Evolutionary conservation across 768 basidiomycete genomes (phyloP).

Genomic region (Tylopilus balloui): DNA sequence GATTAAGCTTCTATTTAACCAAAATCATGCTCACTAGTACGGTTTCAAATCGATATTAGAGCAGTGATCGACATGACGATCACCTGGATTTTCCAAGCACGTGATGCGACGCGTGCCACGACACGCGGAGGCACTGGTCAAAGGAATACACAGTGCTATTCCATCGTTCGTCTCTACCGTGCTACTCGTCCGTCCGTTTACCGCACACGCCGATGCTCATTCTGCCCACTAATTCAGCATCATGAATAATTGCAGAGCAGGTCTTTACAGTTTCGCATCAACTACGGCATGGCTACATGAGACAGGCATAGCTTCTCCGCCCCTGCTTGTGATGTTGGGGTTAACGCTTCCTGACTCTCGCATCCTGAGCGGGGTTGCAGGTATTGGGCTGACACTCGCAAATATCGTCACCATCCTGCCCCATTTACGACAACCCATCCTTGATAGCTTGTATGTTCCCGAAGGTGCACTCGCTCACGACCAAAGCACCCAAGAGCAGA

Average conservation of each 20-base stretch:
- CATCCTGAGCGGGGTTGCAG: conserved; percentile 22
- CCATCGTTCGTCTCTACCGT: neutral
- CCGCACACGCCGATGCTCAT: conserved; percentile 5
- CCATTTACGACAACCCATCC: conserved; percentile 19
- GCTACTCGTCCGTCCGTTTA: neutral
- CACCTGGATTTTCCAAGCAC: conserved; percentile 19
- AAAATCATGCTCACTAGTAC: too few species aligned
- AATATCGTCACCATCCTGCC: conserved; percentile 25
- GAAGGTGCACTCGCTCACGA: neutral
- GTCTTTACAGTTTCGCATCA: conserved; percentile 25
- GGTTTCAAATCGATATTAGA: too few species aligned
- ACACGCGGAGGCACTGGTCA: neutral
- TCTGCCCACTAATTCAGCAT: conserved; percentile 1
- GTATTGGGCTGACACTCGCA: conserved; percentile 24
- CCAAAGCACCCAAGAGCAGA: neutral
- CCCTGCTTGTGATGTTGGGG: conserved; percentile 20
- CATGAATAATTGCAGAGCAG: conserved; percentile 26
- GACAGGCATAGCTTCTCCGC: conserved; percentile 24
- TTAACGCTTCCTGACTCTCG: conserved; percentile 27
- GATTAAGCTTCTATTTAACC: too few species aligned
- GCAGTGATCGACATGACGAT: too few species aligned
- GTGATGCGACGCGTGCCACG: conserved; percentile 17
- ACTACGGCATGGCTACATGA: conserved; percentile 20
- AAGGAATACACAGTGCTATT: conserved; percentile 1
- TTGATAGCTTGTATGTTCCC: conserved; percentile 8